Evolutionary conservation across 257 asterid genomes (phyloP).

Genomic region (Capsicum chinense): DNA sequence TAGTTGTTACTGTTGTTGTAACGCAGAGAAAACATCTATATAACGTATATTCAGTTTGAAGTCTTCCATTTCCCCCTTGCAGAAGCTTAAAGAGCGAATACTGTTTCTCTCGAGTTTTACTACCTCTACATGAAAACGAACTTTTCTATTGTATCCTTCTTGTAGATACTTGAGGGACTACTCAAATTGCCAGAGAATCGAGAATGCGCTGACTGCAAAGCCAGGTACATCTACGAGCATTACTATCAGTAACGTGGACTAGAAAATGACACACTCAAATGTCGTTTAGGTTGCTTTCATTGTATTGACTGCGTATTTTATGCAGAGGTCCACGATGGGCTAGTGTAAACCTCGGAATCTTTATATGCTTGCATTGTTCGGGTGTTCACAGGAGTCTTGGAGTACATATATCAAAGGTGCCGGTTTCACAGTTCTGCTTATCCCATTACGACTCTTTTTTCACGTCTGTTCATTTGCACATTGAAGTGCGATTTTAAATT

Average conservation of each 20-base stretch:
- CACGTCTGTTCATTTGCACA: background rate
- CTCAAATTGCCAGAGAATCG: conserved; percentile 49
- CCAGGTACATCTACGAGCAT: conserved; percentile 34
- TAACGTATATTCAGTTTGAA: background rate
- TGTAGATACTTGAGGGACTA: conserved; percentile 48
- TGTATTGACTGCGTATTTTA: background rate
- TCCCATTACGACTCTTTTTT: background rate
- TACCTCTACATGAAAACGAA: conserved; percentile 18
- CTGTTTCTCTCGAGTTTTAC: background rate
- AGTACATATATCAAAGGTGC: conserved; percentile 55
- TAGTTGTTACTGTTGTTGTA: background rate
- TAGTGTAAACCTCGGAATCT: conserved; percentile 53
- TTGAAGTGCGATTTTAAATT: background rate
- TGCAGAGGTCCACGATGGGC: conserved; percentile 59
- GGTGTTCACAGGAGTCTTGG: conserved; percentile 55
- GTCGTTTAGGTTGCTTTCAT: background rate
- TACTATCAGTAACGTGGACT: background rate
- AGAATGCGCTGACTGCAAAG: conserved; percentile 54
- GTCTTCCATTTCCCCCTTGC: background rate
- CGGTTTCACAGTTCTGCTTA: background rate
- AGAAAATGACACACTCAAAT: background rate
- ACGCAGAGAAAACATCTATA: background rate
- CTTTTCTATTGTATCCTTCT: background rate
- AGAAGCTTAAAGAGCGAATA: background rate
- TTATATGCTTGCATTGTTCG: conserved; percentile 54